Evolutionary conservation across 441 rosid genomes (phyloP).

Genomic region (Bruguiera hainesii): DNA sequence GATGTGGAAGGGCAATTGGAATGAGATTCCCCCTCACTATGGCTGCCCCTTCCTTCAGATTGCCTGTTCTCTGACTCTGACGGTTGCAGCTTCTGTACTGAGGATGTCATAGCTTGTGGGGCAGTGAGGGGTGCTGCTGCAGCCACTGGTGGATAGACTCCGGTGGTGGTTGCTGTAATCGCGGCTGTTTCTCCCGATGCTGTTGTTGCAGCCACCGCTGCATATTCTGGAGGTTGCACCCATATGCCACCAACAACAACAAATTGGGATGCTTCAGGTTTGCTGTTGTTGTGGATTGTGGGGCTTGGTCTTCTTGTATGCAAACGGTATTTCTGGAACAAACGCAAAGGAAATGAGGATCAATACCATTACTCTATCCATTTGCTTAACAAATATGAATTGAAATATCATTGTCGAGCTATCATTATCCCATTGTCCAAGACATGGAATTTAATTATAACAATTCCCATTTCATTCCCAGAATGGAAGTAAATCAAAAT

Average conservation of each 20-base stretch:
- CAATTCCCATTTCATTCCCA: too few species aligned
- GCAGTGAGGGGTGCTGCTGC: conserved; percentile 25
- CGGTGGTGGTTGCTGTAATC: conserved; percentile 30
- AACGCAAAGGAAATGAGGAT: background rate
- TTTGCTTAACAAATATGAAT: too few species aligned
- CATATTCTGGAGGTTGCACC: conserved; percentile 65
- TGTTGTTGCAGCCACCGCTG: conserved; percentile 34
- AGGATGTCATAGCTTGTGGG: conserved; percentile 14
- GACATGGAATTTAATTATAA: too few species aligned
- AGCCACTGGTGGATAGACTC: conserved; percentile 51
- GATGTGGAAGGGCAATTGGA: conserved; percentile 60
- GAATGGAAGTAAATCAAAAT: too few species aligned
- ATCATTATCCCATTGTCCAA: too few species aligned
- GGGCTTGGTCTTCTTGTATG: conserved; percentile 78
- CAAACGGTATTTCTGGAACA: conserved; percentile 79
- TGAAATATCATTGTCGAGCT: too few species aligned
- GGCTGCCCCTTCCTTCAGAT: conserved; percentile 47
- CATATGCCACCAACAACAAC: conserved; percentile 91
- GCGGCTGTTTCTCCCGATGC: conserved; percentile 35
- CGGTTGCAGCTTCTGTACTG: conserved; percentile 14
- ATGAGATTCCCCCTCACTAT: conserved; percentile 34
- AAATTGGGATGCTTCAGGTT: conserved; percentile 63
- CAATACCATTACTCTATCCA: background rate
- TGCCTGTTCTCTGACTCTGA: conserved; percentile 19
- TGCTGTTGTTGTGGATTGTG: conserved; percentile 39